Conservation (phyloP, 768 basidiomycete species). For the Galerina marginata region DNA sequence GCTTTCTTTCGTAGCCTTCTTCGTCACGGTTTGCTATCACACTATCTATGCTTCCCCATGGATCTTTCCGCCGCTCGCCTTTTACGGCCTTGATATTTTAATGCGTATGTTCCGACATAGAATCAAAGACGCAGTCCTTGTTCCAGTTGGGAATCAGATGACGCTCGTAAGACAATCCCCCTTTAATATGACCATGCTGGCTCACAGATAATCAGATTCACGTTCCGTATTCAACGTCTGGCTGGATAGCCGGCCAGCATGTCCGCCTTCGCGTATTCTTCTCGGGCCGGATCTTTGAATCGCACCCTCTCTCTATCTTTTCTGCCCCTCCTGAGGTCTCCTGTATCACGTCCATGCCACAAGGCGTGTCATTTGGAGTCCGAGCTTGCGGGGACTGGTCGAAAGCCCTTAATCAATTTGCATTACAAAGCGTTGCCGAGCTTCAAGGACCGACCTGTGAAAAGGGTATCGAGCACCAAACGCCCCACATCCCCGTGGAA, state of each 20-base stretch:
- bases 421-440: slow-evolving; percentile 41
- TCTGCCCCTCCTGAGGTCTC: slow-evolving; percentile 64
- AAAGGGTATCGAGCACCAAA: slow-evolving; percentile 37
- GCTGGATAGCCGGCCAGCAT: slow-evolving; percentile 83
- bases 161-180: slow-evolving; percentile 60
- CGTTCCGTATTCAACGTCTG: slow-evolving; percentile 60
- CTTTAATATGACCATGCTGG: slow-evolving; percentile 32
- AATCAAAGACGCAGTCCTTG: slow-evolving; percentile 76
- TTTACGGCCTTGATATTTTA: slow-evolving; percentile 79
- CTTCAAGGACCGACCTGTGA: slow-evolving; percentile 10
- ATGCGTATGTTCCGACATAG: slow-evolving; percentile 72
- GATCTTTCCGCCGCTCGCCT: slow-evolving; percentile 81
- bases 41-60: slow-evolving; percentile 81
- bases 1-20: slow-evolving; percentile 60
- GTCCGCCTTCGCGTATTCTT: slow-evolving; percentile 71
- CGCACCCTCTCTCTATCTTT: slow-evolving; percentile 80
- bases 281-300: slow-evolving; percentile 69
- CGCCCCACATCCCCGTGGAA: slow-evolving; percentile 8
- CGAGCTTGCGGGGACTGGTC: slow-evolving; percentile 79
- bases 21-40: slow-evolving; percentile 84
- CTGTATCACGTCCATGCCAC: slow-evolving; percentile 36
- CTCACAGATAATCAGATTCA: slow-evolving; percentile 50
- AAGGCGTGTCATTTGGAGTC: slow-evolving; percentile 68
- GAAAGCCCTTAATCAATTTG: slow-evolving; percentile 61
- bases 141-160: slow-evolving; percentile 66